These are phyloP conservation scores for Blastobotrys attinorum DNA, from an alignment of 805 yeast genomes.

Conservation along the genomic window DNA sequence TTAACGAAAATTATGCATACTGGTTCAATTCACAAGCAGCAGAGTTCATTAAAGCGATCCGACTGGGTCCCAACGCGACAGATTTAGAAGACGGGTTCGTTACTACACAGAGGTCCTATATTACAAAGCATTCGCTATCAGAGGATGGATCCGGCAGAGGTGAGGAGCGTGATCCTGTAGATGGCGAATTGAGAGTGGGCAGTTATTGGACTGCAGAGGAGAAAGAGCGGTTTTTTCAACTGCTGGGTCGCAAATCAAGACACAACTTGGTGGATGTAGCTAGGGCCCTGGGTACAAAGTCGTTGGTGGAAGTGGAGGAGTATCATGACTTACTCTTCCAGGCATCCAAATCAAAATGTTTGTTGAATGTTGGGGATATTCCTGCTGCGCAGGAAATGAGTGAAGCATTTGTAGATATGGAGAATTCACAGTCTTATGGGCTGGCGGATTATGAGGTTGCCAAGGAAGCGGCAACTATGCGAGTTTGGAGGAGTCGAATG, in stretches of 20 bases:
- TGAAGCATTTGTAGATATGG: constrained; percentile 17
- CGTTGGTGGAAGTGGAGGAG: constrained; percentile 19
- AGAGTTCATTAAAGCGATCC: constrained; percentile 8
- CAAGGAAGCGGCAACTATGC: too few relatives aligned
- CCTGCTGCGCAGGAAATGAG: constrained; percentile 22
- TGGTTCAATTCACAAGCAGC: constrained; percentile 9
- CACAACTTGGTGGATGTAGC: constrained; percentile 20
- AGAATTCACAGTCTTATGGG: constrained; percentile 9
- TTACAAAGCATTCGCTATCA: too few relatives aligned
- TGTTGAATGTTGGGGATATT: constrained; percentile 13
- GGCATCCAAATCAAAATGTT: constrained; percentile 4
- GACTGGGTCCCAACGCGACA: neutral
- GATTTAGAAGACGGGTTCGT: constrained; percentile 1
- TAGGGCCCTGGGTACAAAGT: constrained; percentile 16
- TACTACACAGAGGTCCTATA: neutral
- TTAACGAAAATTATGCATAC: constrained; percentile 10
- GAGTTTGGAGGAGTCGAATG: neutral
- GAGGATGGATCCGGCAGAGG: too few relatives aligned
- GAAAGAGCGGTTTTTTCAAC: constrained; percentile 18
- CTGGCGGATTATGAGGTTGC: constrained; percentile 1
- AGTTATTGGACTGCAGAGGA: constrained; percentile 18
- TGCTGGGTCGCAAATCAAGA: constrained; percentile 19
- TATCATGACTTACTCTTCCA: constrained; percentile 17
- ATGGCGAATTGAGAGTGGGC: neutral
- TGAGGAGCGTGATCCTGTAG: too few relatives aligned